These are phyloP conservation scores for Rhododendron kiyosumense DNA, from an alignment of 148 eudicot species.

Conservation along the genomic window DNA sequence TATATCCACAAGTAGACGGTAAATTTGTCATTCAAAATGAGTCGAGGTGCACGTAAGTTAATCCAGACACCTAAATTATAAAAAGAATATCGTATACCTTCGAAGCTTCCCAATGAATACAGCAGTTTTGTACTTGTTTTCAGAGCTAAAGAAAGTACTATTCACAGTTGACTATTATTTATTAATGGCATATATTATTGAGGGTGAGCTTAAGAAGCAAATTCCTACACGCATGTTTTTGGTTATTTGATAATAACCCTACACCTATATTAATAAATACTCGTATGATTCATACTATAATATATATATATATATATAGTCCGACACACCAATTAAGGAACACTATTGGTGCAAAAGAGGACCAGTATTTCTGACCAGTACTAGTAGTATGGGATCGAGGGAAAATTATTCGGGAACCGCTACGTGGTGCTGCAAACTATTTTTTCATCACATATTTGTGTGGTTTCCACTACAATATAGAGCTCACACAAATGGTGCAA, in stretches of 20 bases:
- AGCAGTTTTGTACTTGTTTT: neutral
- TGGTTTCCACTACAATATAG: fast-evolving
- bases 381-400: no score
- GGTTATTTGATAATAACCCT: neutral
- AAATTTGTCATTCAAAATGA: no score
- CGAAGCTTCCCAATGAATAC: neutral
- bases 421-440: no score
- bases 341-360: neutral
- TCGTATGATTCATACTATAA: neutral
- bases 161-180: neutral
- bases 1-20: no score
- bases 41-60: no score
- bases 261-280: neutral
- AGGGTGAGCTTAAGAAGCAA: neutral
- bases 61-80: no score
- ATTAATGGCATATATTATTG: neutral
- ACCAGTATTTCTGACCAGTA: neutral
- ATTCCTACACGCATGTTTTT: neutral
- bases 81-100: neutral
- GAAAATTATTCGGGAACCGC: no score
- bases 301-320: no score
- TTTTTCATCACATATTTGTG: no score
- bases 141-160: neutral
- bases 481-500: no score
- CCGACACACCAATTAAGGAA: neutral